Conservation (phyloP, 129 eudicot species). For the Erigeron canadensis region DNA sequence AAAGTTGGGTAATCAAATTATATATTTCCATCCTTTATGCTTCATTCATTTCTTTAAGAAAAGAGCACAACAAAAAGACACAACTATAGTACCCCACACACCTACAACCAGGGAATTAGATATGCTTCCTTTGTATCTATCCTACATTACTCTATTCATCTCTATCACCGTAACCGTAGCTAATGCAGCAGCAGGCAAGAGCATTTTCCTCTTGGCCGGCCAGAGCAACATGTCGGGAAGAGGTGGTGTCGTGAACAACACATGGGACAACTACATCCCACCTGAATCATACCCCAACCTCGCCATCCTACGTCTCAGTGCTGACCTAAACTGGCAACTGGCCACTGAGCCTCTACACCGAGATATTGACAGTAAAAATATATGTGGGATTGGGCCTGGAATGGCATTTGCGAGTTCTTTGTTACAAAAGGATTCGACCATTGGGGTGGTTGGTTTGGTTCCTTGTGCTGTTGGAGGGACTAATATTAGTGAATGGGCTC, state of each 20-base stretch:
- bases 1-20: slow-evolving; percentile 31
- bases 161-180: background rate
- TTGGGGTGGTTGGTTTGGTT: slow-evolving; percentile 61
- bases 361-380: slow-evolving; percentile 43
- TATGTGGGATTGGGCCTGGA: slow-evolving; percentile 62
- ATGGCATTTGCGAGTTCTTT: slow-evolving; percentile 55
- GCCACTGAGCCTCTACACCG: slow-evolving; percentile 56
- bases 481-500: slow-evolving; percentile 60
- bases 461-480: slow-evolving; percentile 77
- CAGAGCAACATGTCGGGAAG: slow-evolving; percentile 79
- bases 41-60: background rate
- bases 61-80: no score
- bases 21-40: slow-evolving; percentile 2
- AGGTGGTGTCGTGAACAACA: slow-evolving; percentile 51
- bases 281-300: slow-evolving; percentile 37
- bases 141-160: slow-evolving; percentile 5
- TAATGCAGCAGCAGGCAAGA: slow-evolving; percentile 17
- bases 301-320: slow-evolving; percentile 48
- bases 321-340: slow-evolving; percentile 44
- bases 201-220: slow-evolving; percentile 57
- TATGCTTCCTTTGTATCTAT: slow-evolving; percentile 19
- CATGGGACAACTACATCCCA: slow-evolving; percentile 58
- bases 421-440: slow-evolving; percentile 33
- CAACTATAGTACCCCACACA: no score
- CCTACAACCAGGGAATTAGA: slow-evolving; percentile 2